These are phyloP conservation scores for Aureobasidium leucospermi DNA, from an alignment of 2,329 filamentous ascomycete genomes.

Conservation along the genomic window DNA sequence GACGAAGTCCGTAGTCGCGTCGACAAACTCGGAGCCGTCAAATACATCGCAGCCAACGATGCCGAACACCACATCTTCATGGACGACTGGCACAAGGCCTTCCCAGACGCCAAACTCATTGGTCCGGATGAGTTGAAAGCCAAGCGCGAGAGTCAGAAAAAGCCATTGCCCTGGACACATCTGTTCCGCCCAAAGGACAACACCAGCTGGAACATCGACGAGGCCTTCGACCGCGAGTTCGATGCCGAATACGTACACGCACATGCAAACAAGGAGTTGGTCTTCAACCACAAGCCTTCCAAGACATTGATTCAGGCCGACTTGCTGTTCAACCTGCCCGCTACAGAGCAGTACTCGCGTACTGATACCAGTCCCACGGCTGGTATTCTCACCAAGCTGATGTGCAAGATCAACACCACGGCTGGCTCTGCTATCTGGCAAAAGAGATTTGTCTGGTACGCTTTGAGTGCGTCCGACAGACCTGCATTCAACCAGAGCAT, in stretches of 20 bases:
- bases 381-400: slow-evolving; percentile 54
- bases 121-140: slow-evolving; percentile 76
- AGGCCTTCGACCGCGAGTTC: slow-evolving; percentile 82
- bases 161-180: slow-evolving; percentile 38
- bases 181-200: slow-evolving; percentile 44
- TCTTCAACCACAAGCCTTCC: slow-evolving; percentile 76
- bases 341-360: slow-evolving; percentile 68
- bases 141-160: slow-evolving; percentile 54
- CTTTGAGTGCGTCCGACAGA: slow-evolving; percentile 54
- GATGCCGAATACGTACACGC: slow-evolving; percentile 73
- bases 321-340: slow-evolving; percentile 83
- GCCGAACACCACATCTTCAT: slow-evolving; percentile 94
- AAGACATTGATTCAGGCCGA: slow-evolving; percentile 81
- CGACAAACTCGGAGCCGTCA: slow-evolving; percentile 46
- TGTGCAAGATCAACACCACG: slow-evolving; percentile 53
- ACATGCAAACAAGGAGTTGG: slow-evolving; percentile 78
- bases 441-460: slow-evolving; percentile 78
- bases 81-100: slow-evolving; percentile 73
- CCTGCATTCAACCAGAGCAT: slow-evolving; percentile 63
- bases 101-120: slow-evolving; percentile 70
- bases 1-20: slow-evolving; percentile 59
- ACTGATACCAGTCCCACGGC: slow-evolving; percentile 46
- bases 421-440: slow-evolving; percentile 60
- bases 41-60: slow-evolving; percentile 82
- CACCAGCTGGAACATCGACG: slow-evolving; percentile 47